These are phyloP conservation scores for Rhexocercosporidium sp. DNA, from an alignment of 2,329 filamentous ascomycete genomes.

Conservation along the genomic window DNA sequence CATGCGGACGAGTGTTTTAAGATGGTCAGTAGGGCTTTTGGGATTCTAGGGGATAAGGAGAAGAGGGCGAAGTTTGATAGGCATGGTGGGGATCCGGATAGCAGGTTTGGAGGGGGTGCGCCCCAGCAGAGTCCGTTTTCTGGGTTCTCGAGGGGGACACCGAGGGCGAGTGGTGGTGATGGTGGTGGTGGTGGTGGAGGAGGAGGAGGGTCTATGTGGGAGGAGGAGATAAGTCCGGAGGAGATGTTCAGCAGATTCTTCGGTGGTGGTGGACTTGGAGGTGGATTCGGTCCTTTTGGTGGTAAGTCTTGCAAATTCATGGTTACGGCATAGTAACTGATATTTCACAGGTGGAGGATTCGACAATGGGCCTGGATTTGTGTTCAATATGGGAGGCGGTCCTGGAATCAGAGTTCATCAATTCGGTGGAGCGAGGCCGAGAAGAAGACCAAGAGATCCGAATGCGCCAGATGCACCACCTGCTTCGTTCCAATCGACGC, in stretches of 20 bases:
- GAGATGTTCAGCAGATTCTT: constrained; percentile 98
- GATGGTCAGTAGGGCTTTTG: constrained; percentile 93
- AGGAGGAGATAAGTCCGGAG: constrained; percentile 93
- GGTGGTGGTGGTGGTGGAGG: constrained; percentile 43
- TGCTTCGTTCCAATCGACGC: constrained; percentile 54
- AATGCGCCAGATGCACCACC: constrained; percentile 57
- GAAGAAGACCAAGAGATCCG: constrained; percentile 73
- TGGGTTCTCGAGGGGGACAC: constrained; percentile 58
- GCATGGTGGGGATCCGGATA: constrained; percentile 92
- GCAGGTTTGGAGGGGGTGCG: constrained; percentile 70
- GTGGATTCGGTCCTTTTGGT: constrained; percentile 66
- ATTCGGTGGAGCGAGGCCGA: constrained; percentile 81
- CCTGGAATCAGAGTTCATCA: constrained; percentile 94
- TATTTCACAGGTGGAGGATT: constrained; percentile 54
- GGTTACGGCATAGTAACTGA: constrained; percentile 24
- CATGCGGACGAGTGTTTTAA: constrained; percentile 98
- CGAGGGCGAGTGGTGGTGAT: constrained; percentile 36
- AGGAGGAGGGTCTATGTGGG: constrained; percentile 69
- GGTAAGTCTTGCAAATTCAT: constrained; percentile 54
- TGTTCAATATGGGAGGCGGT: constrained; percentile 93
- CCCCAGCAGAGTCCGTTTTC: constrained; percentile 68
- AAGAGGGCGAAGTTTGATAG: constrained; percentile 89
- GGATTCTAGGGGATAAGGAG: constrained; percentile 89
- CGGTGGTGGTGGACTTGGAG: constrained; percentile 64
- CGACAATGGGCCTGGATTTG: constrained; percentile 83